Evolutionary conservation across 2,329 filamentous ascomycete species (phyloP).

Genomic region (Phialophora chinensis): DNA sequence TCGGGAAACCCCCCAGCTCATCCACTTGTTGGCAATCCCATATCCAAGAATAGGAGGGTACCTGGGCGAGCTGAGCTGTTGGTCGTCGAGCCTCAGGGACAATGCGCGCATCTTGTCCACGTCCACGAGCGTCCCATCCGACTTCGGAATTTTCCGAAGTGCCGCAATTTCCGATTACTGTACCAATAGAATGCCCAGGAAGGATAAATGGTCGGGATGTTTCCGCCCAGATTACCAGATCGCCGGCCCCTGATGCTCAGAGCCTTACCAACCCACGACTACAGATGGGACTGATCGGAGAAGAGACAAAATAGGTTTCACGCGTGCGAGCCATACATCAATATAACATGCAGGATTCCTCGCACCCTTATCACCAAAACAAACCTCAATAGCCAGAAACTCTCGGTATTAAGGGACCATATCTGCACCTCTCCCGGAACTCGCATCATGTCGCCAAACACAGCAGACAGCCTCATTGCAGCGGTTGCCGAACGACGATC

Average conservation of each 20-base stretch:
- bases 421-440: constrained; percentile 9
- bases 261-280: constrained; percentile 9
- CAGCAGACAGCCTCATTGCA: constrained; percentile 16
- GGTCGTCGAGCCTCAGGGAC: constrained; percentile 13
- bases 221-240: constrained; percentile 12
- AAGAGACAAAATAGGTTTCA: constrained; percentile 8
- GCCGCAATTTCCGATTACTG: no score
- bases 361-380: neutral
- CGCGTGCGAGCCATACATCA: constrained; percentile 8
- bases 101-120: neutral
- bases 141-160: constrained; percentile 10
- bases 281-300: constrained; percentile 3
- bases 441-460: constrained; percentile 13
- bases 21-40: constrained; percentile 3
- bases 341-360: neutral
- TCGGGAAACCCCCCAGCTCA: constrained; percentile 10
- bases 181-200: no score
- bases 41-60: neutral
- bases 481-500: constrained; percentile 17
- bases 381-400: neutral
- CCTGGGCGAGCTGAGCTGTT: constrained; percentile 4
- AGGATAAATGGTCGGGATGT: constrained; percentile 6
- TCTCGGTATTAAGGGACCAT: neutral
- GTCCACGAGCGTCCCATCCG: neutral
- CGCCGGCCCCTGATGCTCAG: constrained; percentile 7